Percentiles rank a stretch among this genome's conserved stretches.
These are phyloP conservation scores for Rhododendron mucronatum DNA, from an alignment of 148 eudicot species.

Conservation along the genomic window DNA sequence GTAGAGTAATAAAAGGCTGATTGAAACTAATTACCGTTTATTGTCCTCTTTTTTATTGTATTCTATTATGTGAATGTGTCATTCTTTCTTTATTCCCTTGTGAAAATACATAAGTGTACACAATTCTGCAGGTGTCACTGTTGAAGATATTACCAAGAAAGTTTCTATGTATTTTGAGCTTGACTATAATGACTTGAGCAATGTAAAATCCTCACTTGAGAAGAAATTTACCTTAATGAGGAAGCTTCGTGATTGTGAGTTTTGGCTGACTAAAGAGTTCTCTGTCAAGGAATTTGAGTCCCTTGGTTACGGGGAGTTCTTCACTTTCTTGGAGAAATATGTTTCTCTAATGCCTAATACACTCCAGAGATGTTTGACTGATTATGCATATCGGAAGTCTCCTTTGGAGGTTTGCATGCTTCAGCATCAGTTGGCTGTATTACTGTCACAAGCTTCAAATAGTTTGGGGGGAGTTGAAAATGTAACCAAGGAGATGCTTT, in stretches of 20 bases:
- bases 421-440: constrained; percentile 51
- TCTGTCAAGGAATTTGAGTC: constrained; percentile 60
- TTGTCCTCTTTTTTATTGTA: background rate
- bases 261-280: constrained; percentile 68
- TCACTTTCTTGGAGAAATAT: constrained; percentile 48
- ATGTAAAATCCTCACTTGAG: constrained; percentile 31
- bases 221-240: constrained; percentile 36
- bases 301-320: constrained; percentile 80
- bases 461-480: constrained; percentile 47
- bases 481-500: constrained; percentile 47
- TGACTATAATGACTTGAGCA: constrained; percentile 22
- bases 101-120: background rate
- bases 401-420: constrained; percentile 59
- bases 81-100: constrained; percentile 5
- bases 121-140: constrained; percentile 44
- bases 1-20: background rate
- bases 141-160: constrained; percentile 54
- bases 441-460: constrained; percentile 71
- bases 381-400: constrained; percentile 25
- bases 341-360: constrained; percentile 40
- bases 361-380: constrained; percentile 37
- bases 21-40: background rate
- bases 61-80: background rate
- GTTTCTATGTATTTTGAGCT: constrained; percentile 43
- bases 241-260: constrained; percentile 57